Evolutionary conservation across 768 basidiomycete genomes (phyloP).

Genomic region (Phlebiopsis flavidoalba): DNA sequence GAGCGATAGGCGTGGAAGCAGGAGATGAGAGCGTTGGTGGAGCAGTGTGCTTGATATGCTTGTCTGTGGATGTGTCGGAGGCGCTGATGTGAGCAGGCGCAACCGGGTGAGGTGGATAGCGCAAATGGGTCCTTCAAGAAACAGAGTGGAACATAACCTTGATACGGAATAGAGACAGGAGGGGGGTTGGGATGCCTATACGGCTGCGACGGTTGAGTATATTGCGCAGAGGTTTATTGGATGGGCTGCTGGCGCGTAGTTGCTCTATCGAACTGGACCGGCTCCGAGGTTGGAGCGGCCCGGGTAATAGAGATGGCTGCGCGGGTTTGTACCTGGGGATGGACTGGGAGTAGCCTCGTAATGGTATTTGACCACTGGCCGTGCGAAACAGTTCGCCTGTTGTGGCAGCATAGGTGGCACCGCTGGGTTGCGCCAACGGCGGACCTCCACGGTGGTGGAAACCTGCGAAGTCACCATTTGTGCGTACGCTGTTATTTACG

Average conservation of each 20-base stretch:
- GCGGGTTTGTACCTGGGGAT: conserved; percentile 9
- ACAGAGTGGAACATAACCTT: not conserved
- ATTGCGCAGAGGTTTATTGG: conserved; percentile 7
- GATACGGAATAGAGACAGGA: conserved; percentile 8
- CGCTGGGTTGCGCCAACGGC: conserved; percentile 26
- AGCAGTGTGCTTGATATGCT: not conserved
- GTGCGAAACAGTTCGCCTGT: conserved; percentile 11
- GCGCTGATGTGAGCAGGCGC: conserved; percentile 2
- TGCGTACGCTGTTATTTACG: conserved; percentile 91
- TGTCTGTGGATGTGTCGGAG: conserved; percentile 13
- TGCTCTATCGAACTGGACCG: no score
- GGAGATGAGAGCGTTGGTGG: conserved; percentile 5
- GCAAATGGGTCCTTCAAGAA: not conserved
- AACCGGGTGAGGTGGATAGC: not conserved
- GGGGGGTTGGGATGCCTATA: conserved; percentile 17
- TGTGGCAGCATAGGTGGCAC: conserved; percentile 19
- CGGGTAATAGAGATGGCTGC: conserved; percentile 15
- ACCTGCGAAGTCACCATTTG: conserved; percentile 80
- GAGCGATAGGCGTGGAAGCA: not conserved
- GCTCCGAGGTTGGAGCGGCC: not conserved
- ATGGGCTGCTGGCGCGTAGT: no score
- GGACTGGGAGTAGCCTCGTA: conserved; percentile 8
- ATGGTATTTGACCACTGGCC: conserved; percentile 18
- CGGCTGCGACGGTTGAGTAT: conserved; percentile 12
- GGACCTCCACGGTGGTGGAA: conserved; percentile 54